phyloP scores from a whole-genome alignment of 495 filamentous ascomycete species.

The Neurospora sp. region DNA sequence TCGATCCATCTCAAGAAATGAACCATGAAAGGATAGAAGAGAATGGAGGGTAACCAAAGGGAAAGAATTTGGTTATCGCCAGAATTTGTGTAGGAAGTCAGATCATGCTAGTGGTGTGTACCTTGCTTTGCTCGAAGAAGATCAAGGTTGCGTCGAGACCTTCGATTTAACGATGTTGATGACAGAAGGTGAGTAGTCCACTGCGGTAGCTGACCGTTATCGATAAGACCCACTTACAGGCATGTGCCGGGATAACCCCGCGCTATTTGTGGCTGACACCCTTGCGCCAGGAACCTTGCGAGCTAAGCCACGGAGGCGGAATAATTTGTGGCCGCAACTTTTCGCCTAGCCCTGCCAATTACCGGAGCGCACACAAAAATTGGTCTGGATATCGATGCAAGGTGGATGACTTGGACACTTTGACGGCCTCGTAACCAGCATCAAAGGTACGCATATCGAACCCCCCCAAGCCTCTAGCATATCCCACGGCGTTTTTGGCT shows the following conservation, averaged over 20 bases:
- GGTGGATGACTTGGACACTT: slow-evolving; percentile 26
- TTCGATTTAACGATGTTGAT: not conserved
- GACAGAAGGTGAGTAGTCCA: not conserved
- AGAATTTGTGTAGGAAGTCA: not conserved
- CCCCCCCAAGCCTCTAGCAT: slow-evolving; percentile 6
- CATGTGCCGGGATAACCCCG: not conserved
- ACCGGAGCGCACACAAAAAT: slow-evolving; percentile 26
- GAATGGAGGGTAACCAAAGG: not conserved
- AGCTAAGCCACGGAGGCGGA: slow-evolving; percentile 17
- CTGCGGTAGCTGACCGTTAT: not conserved
- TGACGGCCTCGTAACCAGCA: slow-evolving; percentile 25
- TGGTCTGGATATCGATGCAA: slow-evolving; percentile 26
- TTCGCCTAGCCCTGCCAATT: slow-evolving; percentile 29
- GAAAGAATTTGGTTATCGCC: not conserved
- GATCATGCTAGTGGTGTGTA: not conserved
- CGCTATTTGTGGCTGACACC: not conserved
- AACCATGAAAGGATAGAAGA: not conserved
- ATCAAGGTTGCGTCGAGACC: not conserved
- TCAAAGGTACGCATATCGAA: slow-evolving; percentile 24
- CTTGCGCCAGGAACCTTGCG: not conserved
- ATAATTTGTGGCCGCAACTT: slow-evolving; percentile 24
- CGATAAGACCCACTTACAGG: not conserved
- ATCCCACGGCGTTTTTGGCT: slow-evolving; percentile 4
- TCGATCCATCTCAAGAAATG: not conserved
- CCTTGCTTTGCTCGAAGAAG: not conserved